Percentiles rank a stretch among this genome's conserved stretches.
Conservation (phyloP, 495 filamentous ascomycete species). For the Sordaria brevicollis region DNA sequence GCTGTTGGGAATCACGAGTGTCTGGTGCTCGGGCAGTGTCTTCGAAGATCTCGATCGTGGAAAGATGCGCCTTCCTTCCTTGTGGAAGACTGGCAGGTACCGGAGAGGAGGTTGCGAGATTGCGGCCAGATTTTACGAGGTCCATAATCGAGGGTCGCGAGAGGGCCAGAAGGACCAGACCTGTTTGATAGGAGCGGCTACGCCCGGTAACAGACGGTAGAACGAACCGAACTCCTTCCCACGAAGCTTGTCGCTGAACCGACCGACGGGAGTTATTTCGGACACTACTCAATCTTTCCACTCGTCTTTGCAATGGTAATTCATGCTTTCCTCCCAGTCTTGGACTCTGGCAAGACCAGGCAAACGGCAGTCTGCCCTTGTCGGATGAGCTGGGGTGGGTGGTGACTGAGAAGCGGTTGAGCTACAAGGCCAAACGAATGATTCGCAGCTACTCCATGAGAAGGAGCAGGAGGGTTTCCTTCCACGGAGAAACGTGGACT, state of each 20-base stretch:
- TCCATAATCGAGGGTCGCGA: not conserved
- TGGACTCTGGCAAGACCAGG: not conserved
- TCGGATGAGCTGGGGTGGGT: too few relatives aligned
- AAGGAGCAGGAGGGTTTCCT: too few relatives aligned
- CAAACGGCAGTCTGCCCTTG: too few relatives aligned
- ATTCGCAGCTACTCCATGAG: too few relatives aligned
- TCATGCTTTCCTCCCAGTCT: not conserved
- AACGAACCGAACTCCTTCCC: not conserved
- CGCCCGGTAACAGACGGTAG: not conserved
- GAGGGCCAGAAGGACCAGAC: too few relatives aligned
- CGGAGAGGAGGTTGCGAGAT: not conserved
- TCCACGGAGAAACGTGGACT: too few relatives aligned
- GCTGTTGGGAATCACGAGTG: not conserved
- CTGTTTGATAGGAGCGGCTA: too few relatives aligned
- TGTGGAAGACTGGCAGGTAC: not conserved
- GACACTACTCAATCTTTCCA: not conserved
- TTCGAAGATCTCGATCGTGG: not conserved
- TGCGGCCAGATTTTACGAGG: not conserved
- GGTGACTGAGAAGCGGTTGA: too few relatives aligned
- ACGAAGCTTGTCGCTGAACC: not conserved
- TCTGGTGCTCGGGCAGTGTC: not conserved
- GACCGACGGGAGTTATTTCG: not conserved
- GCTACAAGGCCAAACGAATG: too few relatives aligned
- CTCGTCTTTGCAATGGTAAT: not conserved
- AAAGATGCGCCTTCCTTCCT: not conserved